Evolutionary conservation across 108 stramenopile genomes (phyloP), one percentile per base, ranked within the genome.

Genomic region (Cyclostephanos invisitatus): DNA sequence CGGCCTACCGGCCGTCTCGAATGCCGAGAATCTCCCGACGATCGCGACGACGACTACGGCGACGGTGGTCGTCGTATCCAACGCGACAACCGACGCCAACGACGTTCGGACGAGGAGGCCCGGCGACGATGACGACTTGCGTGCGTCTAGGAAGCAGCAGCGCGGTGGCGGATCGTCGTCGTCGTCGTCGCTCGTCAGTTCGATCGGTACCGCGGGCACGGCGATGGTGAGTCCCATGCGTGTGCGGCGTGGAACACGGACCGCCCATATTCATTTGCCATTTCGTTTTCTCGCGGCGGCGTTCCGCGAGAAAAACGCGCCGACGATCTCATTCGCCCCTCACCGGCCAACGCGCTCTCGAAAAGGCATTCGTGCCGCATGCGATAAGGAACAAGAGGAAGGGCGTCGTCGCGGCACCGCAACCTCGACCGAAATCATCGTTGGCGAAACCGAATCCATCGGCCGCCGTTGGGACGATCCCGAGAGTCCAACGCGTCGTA

Each of bases 191-290:
- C 58, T 91, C 27, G 82, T 87, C 0, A 72, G 82, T 44, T 38
- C 74, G 9, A 53, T 92, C 29, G 89, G 91, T 37, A 73, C 68
- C 17, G 85, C 86, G 0, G 88, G 91, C 22, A 90, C 91, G 22
- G 50, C 80, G n/a, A 86, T 93, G 86, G 89, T 86, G 17, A 86
- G 86, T 73, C 79, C 84, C 48, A 46, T 15, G 44, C n/a, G n/a
- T n/a, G n/a, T n/a, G n/a, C n/a, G n/a, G n/a, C n/a, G n/a, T n/a
- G n/a, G n/a, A n/a, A n/a, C n/a, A n/a, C n/a, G n/a, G n/a, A n/a
- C n/a, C n/a, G n/a, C n/a, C n/a, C n/a, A n/a, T 14, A 35, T 47
- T 40, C 10, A 64, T 42, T 32, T 2, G 32, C 40, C 27, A 32
- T 40, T 37, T 57, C 14, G 20, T 3, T 67, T 21, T 36, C 64